Evolutionary conservation across 2,329 filamentous ascomycete species (phyloP).

Genomic region (Lachnellula hyalina): DNA sequence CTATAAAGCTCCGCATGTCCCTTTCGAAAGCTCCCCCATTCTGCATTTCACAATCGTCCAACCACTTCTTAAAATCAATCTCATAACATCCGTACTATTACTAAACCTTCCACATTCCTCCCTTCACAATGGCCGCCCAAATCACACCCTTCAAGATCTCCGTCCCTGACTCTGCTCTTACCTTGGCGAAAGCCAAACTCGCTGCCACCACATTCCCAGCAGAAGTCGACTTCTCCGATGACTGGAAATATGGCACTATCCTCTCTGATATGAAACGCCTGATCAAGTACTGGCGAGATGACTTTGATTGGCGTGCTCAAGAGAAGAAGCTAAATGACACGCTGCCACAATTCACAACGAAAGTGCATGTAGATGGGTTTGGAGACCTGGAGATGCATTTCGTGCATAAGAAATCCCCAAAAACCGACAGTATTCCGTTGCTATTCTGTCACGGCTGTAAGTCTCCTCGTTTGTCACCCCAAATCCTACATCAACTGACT

Average conservation of each 20-base stretch:
- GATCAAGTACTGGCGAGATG: conserved; percentile 13
- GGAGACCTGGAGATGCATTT: conserved; percentile 58
- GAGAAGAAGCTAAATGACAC: conserved; percentile 8
- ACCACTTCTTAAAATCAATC: not conserved
- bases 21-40: not conserved
- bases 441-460: conserved; percentile 57
- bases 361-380: conserved; percentile 51
- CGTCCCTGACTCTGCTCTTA: conserved; percentile 1
- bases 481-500: not conserved
- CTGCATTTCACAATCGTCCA: not conserved
- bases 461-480: not conserved
- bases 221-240: conserved; percentile 6
- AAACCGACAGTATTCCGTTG: conserved; percentile 53
- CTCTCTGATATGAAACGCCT: conserved; percentile 7
- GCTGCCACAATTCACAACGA: conserved; percentile 27
- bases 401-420: conserved; percentile 50
- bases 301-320: conserved; percentile 20
- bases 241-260: conserved; percentile 5
- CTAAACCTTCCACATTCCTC: not conserved
- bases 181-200: conserved; percentile 4
- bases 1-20: not conserved
- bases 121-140: not conserved
- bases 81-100: not conserved
- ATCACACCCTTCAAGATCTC: conserved; percentile 9
- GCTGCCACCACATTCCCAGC: conserved; percentile 1